Base-by-base conservation (phyloP, 495 filamentous ascomycete genomes). In the Penicillium lividum region DNA sequence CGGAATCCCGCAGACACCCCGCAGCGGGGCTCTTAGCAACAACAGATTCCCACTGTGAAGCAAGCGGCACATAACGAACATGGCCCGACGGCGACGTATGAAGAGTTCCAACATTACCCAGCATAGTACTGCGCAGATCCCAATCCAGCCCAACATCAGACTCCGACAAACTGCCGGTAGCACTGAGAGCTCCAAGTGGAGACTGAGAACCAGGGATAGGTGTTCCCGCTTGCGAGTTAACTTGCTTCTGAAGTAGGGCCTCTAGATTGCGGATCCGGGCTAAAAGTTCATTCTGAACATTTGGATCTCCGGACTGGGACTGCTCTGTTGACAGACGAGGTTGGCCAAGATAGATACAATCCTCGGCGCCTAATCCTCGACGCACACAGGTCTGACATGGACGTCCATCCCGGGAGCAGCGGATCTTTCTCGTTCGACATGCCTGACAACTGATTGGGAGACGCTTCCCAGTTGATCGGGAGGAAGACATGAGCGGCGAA, bases 371-470 rank as follows among this genome's bases (percentile, higher is more conserved):
- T 7, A 77, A 61, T 7, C 74, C 74, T 13, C 74, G 68, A 8
- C 73, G 69, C 4, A 75, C 68, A 60, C 74, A 77, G 0, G 74
- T 77, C 43, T 75, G 71, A 33, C 74, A 77, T 18, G 74, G 74
- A 13, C 74, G 67, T 16, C 71, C 71, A 58, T 77, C 74, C 10
- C 74, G 73, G 29, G 73, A 74, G 50, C 74, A 77, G 25, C 73
- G 65, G 29, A 77, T 75, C 51, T 77, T 77, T 51, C 74, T 61
- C 5, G 61, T 72, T 56, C 74, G 71, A 53, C 74, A 77, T 31
- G 74, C 73, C 47, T 77, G 73, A 28, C 74, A 77, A 56, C 74
- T 77, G 33, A 75, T 77, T 11, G 74, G 74, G 16, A 77, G 61
- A 15, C 74, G 68, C 57, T 74, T 77, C 29, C 73, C 69, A 3